Base-by-base conservation (phyloP, 148 eudicot species). In the Rhododendron griersonianum region DNA sequence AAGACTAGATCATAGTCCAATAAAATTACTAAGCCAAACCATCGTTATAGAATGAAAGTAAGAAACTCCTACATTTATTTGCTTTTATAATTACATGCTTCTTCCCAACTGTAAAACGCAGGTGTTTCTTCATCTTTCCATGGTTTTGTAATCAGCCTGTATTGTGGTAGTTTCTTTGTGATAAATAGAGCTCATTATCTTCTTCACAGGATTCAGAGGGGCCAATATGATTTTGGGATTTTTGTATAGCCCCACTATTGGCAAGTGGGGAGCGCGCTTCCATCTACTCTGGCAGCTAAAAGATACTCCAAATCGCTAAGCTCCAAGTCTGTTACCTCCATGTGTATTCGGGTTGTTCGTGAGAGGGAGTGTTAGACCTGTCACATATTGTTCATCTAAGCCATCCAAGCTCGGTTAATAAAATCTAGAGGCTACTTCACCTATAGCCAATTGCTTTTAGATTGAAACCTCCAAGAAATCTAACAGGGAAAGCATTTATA, bases 71-170 rank as follows among this genome's bases (percentile, higher is more conserved):
- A 4, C 28, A 30, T 3, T 23, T 19, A 47, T 79, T 47, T 79
- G 57, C 15, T 45, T 45, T 45, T 5, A 14, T n/a, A n/a, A n/a
- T 57, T 55, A 4, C n/a, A 51, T 57, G 69, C 48, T 35, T 30
- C 83, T 81, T 81, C 47, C 71, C 69, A 81, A 81, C 83, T 35
- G 23, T 13, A 51, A 55, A 81, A 33, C 39, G 28, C 69, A 53
- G 11, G 83, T 51, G 63, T 80, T 80, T 30, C 63, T 80, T 80
- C 45, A 4, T 28, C 25, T 25, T 48, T 33, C 23, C 9, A 21
- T 39, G 28, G 53, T 9, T 48, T 48, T 8, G 28, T 25, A 23
- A 53, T 14, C n/a, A 5, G 61, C 82, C 63, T 13, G 15, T 74
- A 74, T 5, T 74, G 83, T 80, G 83, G 30, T 25, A 33, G 23